Evolutionary conservation across 345 rosid genomes (phyloP), one percentile per base, ranked within the genome.

Genomic region (Acer saccharum): DNA sequence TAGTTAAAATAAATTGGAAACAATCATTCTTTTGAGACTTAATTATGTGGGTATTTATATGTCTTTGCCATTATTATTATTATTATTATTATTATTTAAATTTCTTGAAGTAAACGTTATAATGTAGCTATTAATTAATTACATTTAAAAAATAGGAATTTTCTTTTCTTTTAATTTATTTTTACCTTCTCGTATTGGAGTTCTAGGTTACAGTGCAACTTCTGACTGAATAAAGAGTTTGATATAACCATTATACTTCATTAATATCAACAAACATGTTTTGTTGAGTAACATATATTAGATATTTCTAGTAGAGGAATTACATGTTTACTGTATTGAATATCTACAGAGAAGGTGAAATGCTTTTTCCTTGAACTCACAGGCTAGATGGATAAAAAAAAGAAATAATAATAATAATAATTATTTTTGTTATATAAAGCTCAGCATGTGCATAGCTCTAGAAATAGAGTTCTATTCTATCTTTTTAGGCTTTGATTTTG

Each of bases 1-100:
- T 18, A 76, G 58, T 54, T 29, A 65, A 50, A 64, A 77, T 35
- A 46, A 72, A 75, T 63, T 72, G 52, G 72, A 68, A 62, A 43
- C 23, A 70, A 60, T 52, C 46, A 72, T 41, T 63, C 32, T 18
- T 35, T 76, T 50, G 39, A 72, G 43, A 64, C 72, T 54, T 55
- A 74, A 14, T 21, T 23, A 10, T 21, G 17, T 23, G 35, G 18
- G 39, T 50, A 23, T 18, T 27, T 13, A 1, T 25, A 7, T n/a
- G 23, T 60, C 20, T 60, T 60, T 60, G 64, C 27, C 23, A 60
- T 60, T 60, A n/a, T 57, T 18, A 12, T 18, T 57, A 2, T 10
- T 3, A 11, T 50, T 3, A 3, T 54, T 54, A 14, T 54, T 52
- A 9, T 3, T 52, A 9, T 52, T 14, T 52, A 52, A 52, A 13